A percentile compares a stretch with the other conserved stretches of the same genome.
These are phyloP conservation scores for Metarhizium anisopliae DNA, from an alignment of 2,329 filamentous ascomycete genomes.

Conservation along the genomic window DNA sequence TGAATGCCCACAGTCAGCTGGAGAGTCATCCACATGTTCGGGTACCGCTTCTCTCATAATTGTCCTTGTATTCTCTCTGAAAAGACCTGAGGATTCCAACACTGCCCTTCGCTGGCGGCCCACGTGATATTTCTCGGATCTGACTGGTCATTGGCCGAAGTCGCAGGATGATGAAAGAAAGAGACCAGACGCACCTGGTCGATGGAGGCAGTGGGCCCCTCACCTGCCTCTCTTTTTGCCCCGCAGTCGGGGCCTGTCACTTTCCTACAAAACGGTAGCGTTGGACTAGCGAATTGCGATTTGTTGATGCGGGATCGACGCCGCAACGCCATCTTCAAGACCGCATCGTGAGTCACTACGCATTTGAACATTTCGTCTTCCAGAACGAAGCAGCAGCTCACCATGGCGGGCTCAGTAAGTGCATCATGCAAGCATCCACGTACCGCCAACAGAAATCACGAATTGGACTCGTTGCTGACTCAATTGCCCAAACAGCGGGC, in stretches of 20 bases:
- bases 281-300: neutral
- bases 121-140: too few species aligned
- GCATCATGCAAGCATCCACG: neutral
- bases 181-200: neutral
- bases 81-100: too few species aligned
- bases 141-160: neutral
- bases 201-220: too few species aligned
- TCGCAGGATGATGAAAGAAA: neutral
- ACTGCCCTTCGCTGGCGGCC: too few species aligned
- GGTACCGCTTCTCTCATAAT: too few species aligned
- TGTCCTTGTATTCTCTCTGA: too few species aligned
- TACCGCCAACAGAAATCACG: neutral
- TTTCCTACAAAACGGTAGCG: too few species aligned
- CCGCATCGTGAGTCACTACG: neutral
- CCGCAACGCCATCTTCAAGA: neutral
- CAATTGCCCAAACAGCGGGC: conserved; percentile 21
- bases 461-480: conserved; percentile 5
- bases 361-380: neutral
- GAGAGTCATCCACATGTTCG: too few species aligned
- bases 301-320: neutral
- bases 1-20: too few species aligned
- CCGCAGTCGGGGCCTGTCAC: too few species aligned
- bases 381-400: conserved; percentile 1
- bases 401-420: conserved; percentile 22
- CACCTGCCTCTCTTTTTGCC: too few species aligned